Evolutionary conservation across 495 filamentous ascomycete species (phyloP).

Genomic region (Pyrenula aspistea): DNA sequence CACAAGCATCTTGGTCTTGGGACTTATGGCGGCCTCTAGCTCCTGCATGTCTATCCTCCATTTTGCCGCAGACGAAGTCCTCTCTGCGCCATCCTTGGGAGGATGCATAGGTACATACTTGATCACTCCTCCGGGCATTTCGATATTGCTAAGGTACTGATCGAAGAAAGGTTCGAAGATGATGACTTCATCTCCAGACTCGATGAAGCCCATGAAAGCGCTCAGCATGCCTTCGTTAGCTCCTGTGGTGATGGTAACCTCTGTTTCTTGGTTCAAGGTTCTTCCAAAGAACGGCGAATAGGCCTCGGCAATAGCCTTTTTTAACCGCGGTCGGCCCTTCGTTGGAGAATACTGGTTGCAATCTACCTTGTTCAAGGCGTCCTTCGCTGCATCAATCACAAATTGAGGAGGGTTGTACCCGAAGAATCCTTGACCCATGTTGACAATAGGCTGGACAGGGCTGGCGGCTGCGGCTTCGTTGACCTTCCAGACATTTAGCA

Average conservation of each 20-base stretch:
- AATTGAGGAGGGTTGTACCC: constrained; percentile 94
- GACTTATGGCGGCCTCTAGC: constrained; percentile 73
- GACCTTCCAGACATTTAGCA: constrained; percentile 48
- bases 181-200: constrained; percentile 90
- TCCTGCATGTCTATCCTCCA: constrained; percentile 79
- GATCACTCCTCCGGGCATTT: constrained; percentile 91
- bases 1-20: constrained; percentile 90
- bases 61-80: constrained; percentile 72
- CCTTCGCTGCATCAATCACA: constrained; percentile 81
- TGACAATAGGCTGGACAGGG: constrained; percentile 67
- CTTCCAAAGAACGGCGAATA: constrained; percentile 79
- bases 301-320: constrained; percentile 80
- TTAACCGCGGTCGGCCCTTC: constrained; percentile 78
- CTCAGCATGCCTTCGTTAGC: constrained; percentile 97
- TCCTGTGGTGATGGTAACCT: constrained; percentile 90
- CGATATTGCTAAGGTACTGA: constrained; percentile 96
- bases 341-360: constrained; percentile 98
- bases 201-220: constrained; percentile 96
- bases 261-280: constrained; percentile 72
- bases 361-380: constrained; percentile 81
- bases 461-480: constrained; percentile 83
- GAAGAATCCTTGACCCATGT: constrained; percentile 21
- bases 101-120: constrained; percentile 90
- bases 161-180: constrained; percentile 99
- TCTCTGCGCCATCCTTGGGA: constrained; percentile 66